Base-by-base conservation (phyloP, 495 filamentous ascomycete genomes). In the Penicillium dipodomyicola region DNA sequence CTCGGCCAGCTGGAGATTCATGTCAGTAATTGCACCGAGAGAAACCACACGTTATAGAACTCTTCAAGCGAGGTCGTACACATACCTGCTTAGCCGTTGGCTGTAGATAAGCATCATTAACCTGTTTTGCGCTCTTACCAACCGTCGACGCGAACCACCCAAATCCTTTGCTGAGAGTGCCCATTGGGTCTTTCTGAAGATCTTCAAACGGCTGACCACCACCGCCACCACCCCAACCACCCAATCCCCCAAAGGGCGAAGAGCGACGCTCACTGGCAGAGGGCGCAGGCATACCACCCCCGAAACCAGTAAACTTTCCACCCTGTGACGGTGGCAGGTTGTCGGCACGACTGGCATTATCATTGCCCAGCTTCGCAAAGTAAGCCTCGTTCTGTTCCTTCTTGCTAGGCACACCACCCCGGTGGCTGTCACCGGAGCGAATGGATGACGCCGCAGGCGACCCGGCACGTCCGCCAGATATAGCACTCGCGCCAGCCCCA, bases 61-160 rank as follows among this genome's bases (percentile, higher is more conserved):
- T 20, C 22, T 19, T 22, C 7, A n/a, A 32, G 15, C 1, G 45
- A 10, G 25, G 27, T 6, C 33, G 7, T 15, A 22, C 42, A 71
- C 79, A 57, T 77, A 95, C 84, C 79, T 89, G 87, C 67, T 90
- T 88, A 35, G 94, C 89, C 17, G 91, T 92, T 17, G 94, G 94
- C 73, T 92, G 89, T 37, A 98, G 87, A 74, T 87, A 96, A 27
- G 84, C 81, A 60, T 96, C 86, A 68, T 97, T 93, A 29, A 96
- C 83, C 1, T 82, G 89, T 79, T 96, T 94, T 14, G 92, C 94
- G 54, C 86, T 84, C 78, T 91, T 93, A 15, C 85, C 87, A 14
- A 97, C 91, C 32, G 89, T 87, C 12, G 80, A 85, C 17, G 90
- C 82, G 61, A 98, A 93, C 89, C 95, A 97, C 2, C 95, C 92